These are phyloP conservation scores for Cryptosporidium tyzzeri DNA, from an alignment of 169 alveolate genomes.

Conservation along the genomic window DNA sequence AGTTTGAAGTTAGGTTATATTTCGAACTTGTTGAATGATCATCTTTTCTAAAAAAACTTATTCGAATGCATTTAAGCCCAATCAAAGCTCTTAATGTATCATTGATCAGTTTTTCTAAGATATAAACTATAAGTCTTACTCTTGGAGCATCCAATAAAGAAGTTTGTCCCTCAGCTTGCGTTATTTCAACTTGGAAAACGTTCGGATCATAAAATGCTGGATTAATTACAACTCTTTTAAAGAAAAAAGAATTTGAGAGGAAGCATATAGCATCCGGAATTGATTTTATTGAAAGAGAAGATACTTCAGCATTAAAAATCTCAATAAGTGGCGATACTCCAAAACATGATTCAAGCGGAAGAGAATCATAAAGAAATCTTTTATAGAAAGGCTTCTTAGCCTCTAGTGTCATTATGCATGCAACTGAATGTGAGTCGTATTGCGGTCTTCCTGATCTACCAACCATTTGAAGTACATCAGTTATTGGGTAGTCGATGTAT, in stretches of 20 bases:
- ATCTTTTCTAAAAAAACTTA: conserved; percentile 12
- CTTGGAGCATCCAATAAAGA: conserved; percentile 53
- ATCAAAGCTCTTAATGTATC: conserved; percentile 56
- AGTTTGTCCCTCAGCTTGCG: conserved; percentile 38
- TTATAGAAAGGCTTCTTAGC: conserved; percentile 96
- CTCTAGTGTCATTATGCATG: conserved; percentile 95
- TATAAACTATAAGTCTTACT: conserved; percentile 41
- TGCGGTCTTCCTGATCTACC: conserved; percentile 99
- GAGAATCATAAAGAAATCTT: conserved; percentile 97
- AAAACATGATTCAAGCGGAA: conserved; percentile 97
- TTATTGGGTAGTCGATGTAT: conserved; percentile 95
- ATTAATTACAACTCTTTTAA: conserved; percentile 82
- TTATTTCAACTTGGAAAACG: conserved; percentile 72
- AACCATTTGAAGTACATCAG: conserved; percentile 96
- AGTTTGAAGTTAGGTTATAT: neutral
- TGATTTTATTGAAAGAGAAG: conserved; percentile 92
- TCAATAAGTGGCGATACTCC: conserved; percentile 91
- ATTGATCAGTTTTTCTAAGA: conserved; percentile 75
- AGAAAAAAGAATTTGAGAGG: conserved; percentile 89
- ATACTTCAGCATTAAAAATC: conserved; percentile 98
- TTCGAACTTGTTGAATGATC: neutral
- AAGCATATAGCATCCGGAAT: conserved; percentile 85
- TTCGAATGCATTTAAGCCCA: conserved; percentile 72
- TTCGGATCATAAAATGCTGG: conserved; percentile 82
- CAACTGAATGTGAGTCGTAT: conserved; percentile 96